Base-by-base conservation (phyloP, 2,329 filamentous ascomycete species). In the Lasiodiplodia hormozganensis region DNA sequence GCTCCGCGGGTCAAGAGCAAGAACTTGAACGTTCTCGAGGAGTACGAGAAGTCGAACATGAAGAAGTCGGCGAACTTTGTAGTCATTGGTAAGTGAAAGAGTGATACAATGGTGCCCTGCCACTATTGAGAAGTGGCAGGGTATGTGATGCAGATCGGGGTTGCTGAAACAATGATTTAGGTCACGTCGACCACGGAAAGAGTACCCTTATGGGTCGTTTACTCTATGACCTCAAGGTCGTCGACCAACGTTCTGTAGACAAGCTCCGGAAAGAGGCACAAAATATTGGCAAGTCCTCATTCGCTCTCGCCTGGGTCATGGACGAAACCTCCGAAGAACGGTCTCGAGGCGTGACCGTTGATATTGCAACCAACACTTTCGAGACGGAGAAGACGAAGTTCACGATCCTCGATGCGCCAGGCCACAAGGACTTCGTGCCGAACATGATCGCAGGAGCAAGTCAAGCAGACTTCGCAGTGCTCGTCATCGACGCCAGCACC, bases 391-490 rank as follows among this genome's bases (percentile, higher is more conserved):
- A 87, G 64, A 96, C 93, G 0, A 87, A 87, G 12, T 98, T 98
- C 76, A 98, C 96, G 1, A 97, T 99, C 56, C 85, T 99, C 4
- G 96, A 99, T 77, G 95, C 96, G 0, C 96, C 96, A 0, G 96
- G 96, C 0, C 96, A 99, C 79, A 88, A 90, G 70, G 96, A 99
- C 77, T 99, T 98, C 76, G 94, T 99, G 23, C 96, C 96, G 0
- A 99, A 97, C 79, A 99, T 99, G 96, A 97, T 99, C 77, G 95
- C 95, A 2, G 96, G 96, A 16, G 94, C 95, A 3, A 96, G 92
- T 69, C 95, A 97, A 80, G 96, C 96, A 11, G 96, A 99, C 78
- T 96, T 98, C 79, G 96, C 94, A 0, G 91, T 99, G 0, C 84
- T 99, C 3, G 96, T 99, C 23, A 93, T 99, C 70, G 96, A 99